Evolutionary conservation across 2,329 filamentous ascomycete genomes (phyloP), one percentile per base, ranked within the genome.

Genomic region (Fusarium sp.): DNA sequence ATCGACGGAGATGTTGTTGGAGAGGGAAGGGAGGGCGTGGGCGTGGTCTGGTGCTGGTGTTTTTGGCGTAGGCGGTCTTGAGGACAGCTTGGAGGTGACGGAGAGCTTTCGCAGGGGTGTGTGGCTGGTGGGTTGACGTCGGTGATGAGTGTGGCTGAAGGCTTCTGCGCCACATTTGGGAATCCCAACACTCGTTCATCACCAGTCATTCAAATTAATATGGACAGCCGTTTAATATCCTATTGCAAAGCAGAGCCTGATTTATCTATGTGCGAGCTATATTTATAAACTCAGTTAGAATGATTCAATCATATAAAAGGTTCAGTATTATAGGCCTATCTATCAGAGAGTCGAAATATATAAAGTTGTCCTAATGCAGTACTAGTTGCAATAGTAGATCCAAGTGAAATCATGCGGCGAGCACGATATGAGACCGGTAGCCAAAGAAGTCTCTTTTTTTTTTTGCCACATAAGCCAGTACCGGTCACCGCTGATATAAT

Each of bases 31-130:
- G 51, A 42, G 34, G 12, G 16, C 46, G 40, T 36, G 23, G 26
- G 26, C 26, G 40, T 34, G 64, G 30, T 30, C 38, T 49, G 34
- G 45, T 60, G 30, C 28, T 56, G 15, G 33, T 33, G 30, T 41
- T 40, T 20, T 46, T 59, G 23, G 36, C 12, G 51, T 11, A 26
- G 60, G 38, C 8, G 59, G 62, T 51, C 61, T 65, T 65, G 62
- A 65, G 62, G 61, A 64, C 61, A 64, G 61, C 62, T 64, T 65
- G 60, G 46, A 65, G 53, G 46, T 65, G 62, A 57, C 30, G 34
- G 59, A 65, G 59, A 65, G 62, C 60, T 59, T 53, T 54, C 47
- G 38, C 33, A 42, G 37, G 61, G 28, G 26, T 65, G 61, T 28
- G 61, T 28, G 61, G 60, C 61, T 64, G 50, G 26, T 62, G 36